Conservation (phyloP, 1,284 basidiomycete species). For the Cutaneotrichosporon spelunceum region DNA sequence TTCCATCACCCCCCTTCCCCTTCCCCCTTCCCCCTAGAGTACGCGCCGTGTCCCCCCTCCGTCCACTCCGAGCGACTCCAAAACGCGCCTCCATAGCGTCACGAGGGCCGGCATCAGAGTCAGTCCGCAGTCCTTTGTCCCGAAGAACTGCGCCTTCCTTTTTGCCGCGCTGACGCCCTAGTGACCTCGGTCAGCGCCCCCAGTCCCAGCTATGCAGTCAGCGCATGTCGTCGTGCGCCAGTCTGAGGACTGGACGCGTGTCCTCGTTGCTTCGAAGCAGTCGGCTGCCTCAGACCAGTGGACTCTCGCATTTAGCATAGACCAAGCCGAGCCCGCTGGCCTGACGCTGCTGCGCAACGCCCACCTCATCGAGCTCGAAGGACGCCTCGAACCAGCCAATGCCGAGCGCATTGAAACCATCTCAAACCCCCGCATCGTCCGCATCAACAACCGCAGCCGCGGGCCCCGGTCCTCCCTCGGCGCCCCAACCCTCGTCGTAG, state of each 20-base stretch:
- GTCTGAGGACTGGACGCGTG: neutral
- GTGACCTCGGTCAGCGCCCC: neutral
- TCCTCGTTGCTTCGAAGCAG: neutral
- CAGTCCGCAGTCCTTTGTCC: too few species aligned
- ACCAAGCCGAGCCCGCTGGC: neutral
- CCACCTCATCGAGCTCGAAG: neutral
- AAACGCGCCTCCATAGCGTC: neutral
- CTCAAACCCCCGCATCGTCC: neutral
- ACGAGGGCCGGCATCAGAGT: neutral
- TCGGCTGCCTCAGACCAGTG: neutral
- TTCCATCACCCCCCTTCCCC: neutral
- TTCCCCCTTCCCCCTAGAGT: neutral
- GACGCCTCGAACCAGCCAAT: neutral
- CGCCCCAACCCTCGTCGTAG: neutral
- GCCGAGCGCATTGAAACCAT: neutral
- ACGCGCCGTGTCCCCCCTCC: neutral
- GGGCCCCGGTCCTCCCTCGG: neutral
- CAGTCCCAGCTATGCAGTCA: neutral
- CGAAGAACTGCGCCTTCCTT: too few species aligned
- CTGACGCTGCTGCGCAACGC: neutral
- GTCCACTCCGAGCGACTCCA: neutral
- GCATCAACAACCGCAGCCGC: neutral
- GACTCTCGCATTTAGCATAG: neutral
- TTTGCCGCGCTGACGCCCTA: neutral
- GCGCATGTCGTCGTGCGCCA: slow-evolving; percentile 2